Conservation (phyloP, 495 filamentous ascomycete genomes). For the Penicillium robsamsonii region DNA sequence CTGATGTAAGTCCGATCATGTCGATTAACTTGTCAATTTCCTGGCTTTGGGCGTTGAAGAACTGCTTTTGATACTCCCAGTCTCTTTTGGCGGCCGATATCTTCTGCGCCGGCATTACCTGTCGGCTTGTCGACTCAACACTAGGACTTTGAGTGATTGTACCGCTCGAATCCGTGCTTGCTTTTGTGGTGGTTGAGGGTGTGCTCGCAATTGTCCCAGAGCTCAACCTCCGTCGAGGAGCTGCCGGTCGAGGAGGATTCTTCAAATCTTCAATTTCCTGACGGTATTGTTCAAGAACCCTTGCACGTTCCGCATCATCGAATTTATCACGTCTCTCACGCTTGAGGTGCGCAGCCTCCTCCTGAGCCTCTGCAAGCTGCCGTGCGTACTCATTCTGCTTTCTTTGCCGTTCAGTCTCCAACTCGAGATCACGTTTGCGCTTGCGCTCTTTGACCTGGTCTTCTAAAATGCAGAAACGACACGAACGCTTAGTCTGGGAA, state of each 20-base stretch:
- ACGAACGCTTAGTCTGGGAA: constrained; percentile 19
- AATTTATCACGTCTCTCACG: constrained; percentile 44
- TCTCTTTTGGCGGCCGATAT: constrained; percentile 43
- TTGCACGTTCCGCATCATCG: constrained; percentile 44
- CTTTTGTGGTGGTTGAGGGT: too few species aligned
- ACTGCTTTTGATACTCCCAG: constrained; percentile 61
- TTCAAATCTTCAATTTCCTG: constrained; percentile 36
- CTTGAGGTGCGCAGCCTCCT: constrained; percentile 55
- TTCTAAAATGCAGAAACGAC: constrained; percentile 47
- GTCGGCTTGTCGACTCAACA: neutral
- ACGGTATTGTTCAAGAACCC: constrained; percentile 45
- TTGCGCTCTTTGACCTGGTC: constrained; percentile 36
- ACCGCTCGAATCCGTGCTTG: too few species aligned
- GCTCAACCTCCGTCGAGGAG: neutral
- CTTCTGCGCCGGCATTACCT: constrained; percentile 5
- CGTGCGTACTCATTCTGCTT: constrained; percentile 50
- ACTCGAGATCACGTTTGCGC: constrained; percentile 49
- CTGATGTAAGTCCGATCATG: constrained; percentile 70
- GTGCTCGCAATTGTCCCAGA: too few species aligned
- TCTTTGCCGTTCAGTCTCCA: constrained; percentile 51
- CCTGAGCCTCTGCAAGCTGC: constrained; percentile 53
- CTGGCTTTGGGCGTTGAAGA: constrained; percentile 47
- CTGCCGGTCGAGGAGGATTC: neutral
- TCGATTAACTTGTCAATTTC: constrained; percentile 64
- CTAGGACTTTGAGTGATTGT: neutral